Percentiles rank a stretch among this genome's conserved stretches.
These are phyloP conservation scores for Lachancea sp. DNA, from an alignment of 805 yeast species.

Conservation along the genomic window DNA sequence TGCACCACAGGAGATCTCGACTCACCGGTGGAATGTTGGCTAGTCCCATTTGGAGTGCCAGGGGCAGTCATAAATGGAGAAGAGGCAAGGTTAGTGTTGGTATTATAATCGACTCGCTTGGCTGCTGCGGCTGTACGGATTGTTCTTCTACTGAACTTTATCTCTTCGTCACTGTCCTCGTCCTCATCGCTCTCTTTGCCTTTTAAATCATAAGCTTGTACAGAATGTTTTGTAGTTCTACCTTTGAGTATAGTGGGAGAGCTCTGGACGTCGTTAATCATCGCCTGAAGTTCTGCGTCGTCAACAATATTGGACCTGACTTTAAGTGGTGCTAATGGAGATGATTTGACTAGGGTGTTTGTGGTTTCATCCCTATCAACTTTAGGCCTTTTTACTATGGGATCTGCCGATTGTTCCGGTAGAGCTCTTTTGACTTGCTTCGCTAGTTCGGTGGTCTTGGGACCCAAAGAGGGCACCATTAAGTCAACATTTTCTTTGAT, in stretches of 20 bases:
- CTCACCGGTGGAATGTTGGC: background rate
- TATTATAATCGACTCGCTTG: constrained; percentile 24
- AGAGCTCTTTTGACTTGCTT: constrained; percentile 3
- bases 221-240: background rate
- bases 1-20: constrained; percentile 1
- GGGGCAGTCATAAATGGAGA: constrained; percentile 33
- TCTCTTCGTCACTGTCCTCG: constrained; percentile 30
- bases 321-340: constrained; percentile 1
- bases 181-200: constrained; percentile 36
- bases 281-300: constrained; percentile 11
- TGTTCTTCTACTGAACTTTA: constrained; percentile 26
- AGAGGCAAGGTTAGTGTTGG: constrained; percentile 19
- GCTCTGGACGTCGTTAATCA: constrained; percentile 19
- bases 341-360: background rate
- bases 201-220: background rate
- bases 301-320: background rate
- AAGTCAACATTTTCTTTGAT: background rate
- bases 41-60: constrained; percentile 22
- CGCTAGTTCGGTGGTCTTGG: too few relatives aligned
- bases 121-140: constrained; percentile 25
- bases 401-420: background rate
- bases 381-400: constrained; percentile 4
- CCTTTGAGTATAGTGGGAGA: constrained; percentile 19
- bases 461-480: too few relatives aligned
- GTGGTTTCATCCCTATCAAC: background rate